Evolutionary conservation across 495 filamentous ascomycete species (phyloP).

Genomic region (Aspergillus conjunctus): DNA sequence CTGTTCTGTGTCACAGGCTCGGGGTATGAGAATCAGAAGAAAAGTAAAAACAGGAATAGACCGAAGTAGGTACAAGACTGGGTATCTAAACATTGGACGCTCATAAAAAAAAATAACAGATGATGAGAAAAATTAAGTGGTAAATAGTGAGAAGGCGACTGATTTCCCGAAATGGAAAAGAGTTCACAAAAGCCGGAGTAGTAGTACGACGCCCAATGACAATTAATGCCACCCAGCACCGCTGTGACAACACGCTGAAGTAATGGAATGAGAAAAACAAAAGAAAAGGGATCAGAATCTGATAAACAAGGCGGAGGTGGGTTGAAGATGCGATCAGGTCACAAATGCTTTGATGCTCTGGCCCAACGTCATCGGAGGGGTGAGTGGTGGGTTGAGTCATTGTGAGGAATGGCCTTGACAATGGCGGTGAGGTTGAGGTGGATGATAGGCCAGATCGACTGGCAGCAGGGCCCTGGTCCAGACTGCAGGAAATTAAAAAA

Average conservation of each 20-base stretch:
- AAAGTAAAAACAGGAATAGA: constrained; percentile 7
- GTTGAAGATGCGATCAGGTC: background rate
- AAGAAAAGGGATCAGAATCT: constrained; percentile 1
- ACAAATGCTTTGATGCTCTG: background rate
- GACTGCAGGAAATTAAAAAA: constrained; percentile 10
- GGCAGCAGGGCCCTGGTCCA: constrained; percentile 16
- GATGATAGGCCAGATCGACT: constrained; percentile 18
- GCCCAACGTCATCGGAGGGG: constrained; percentile 1
- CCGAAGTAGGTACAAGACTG: constrained; percentile 27
- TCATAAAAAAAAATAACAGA: constrained; percentile 12
- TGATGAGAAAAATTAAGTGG: constrained; percentile 4
- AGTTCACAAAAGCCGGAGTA: background rate
- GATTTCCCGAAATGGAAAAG: constrained; percentile 23
- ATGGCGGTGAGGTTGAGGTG: constrained; percentile 23
- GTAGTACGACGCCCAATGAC: constrained; percentile 1
- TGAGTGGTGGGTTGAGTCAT: background rate
- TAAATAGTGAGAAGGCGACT: background rate
- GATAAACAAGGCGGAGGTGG: constrained; percentile 10
- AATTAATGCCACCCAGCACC: constrained; percentile 17
- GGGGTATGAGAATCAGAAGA: constrained; percentile 23
- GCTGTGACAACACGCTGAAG: constrained; percentile 18
- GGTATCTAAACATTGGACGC: constrained; percentile 27
- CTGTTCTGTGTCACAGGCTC: constrained; percentile 25
- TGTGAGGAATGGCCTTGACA: constrained; percentile 9
- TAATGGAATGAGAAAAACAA: constrained; percentile 3